Base-by-base conservation (phyloP, 2,329 filamentous ascomycete genomes). In the Colletotrichum sp. region DNA sequence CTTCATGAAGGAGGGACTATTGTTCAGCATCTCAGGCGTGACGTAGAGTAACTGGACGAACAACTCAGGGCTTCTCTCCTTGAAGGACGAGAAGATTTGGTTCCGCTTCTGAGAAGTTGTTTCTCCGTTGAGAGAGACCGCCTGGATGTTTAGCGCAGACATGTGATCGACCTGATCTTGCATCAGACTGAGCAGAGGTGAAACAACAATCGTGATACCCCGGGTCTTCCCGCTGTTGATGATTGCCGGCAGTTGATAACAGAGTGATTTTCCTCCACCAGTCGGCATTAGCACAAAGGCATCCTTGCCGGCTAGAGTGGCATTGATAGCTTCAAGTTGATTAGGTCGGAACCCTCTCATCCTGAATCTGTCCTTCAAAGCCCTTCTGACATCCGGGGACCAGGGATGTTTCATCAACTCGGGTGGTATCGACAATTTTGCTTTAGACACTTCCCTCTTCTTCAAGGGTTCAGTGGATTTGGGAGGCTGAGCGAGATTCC, bases 211-310 rank as follows among this genome's bases (percentile, higher is more conserved):
- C 0, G 96, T 99, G 28, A 99, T 93, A 5, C 97, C 98, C 39
- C 88, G 88, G 0, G 96, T 99, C 80, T 91, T 94, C 59, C 97
- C 97, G 62, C 92, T 94, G 64, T 89, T 91, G 36, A 99, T 90
- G 24, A 99, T 91, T 3, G 97, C 95, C 16, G 97, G 98, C 15
- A 99, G 87, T 83, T 99, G 98, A 83, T 99, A 99, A 84, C 97
- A 99, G 3, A 99, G 89, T 2, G 96, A 99, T 83, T 99, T 99
- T 57, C 97, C 97, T 76, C 97, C 97, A 69, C 97, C 97, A 1
- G 97, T 99, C 4, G 98, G 97, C 97, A 99, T 99, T 52, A 99
- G 88, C 18, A 99, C 94, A 83, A 99, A 99, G 0, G 95, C 94
- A 84, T 99, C 96, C 78, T 96, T 93, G 5, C 96, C 97, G 34